Evolutionary conservation across 768 basidiomycete genomes (phyloP).

Genomic region (Exidia glandulosa): DNA sequence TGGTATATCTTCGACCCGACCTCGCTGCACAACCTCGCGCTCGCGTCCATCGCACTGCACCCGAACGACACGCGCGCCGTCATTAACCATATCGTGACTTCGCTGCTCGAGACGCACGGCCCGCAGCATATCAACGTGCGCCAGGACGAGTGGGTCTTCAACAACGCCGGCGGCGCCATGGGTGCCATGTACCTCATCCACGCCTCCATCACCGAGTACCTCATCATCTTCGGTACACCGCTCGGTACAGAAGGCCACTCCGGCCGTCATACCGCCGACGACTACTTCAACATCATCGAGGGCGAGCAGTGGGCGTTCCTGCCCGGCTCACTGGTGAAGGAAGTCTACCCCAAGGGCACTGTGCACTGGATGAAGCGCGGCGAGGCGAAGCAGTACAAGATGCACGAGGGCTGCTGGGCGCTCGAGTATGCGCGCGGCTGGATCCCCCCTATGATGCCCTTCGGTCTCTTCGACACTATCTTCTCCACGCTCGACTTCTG

Average conservation of each 20-base stretch:
- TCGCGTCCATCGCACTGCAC: slow-evolving; percentile 57
- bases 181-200: slow-evolving; percentile 98
- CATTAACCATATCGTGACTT: slow-evolving; percentile 69
- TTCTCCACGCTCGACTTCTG: slow-evolving; percentile 83
- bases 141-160: slow-evolving; percentile 83
- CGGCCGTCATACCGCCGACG: slow-evolving; percentile 90
- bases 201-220: slow-evolving; percentile 81
- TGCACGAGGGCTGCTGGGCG: slow-evolving; percentile 93
- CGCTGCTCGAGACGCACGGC: slow-evolving; percentile 67
- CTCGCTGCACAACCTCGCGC: slow-evolving; percentile 59
- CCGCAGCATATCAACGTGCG: slow-evolving; percentile 42
- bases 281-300: slow-evolving; percentile 91
- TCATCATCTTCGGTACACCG: slow-evolving; percentile 92
- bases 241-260: slow-evolving; percentile 95
- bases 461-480: slow-evolving; percentile 78
- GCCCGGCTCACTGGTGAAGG: slow-evolving; percentile 73
- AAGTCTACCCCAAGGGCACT: slow-evolving; percentile 73
- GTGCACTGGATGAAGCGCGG: slow-evolving; percentile 80
- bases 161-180: slow-evolving; percentile 97
- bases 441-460: slow-evolving; percentile 95
- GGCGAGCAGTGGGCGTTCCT: slow-evolving; percentile 93
- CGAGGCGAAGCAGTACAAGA: slow-evolving; percentile 91
- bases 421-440: slow-evolving; percentile 93
- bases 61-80: slow-evolving; percentile 60
- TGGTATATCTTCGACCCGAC: slow-evolving; percentile 82